Evolutionary conservation across 768 basidiomycete species (phyloP).

Genomic region (Naganishia onofrii): DNA sequence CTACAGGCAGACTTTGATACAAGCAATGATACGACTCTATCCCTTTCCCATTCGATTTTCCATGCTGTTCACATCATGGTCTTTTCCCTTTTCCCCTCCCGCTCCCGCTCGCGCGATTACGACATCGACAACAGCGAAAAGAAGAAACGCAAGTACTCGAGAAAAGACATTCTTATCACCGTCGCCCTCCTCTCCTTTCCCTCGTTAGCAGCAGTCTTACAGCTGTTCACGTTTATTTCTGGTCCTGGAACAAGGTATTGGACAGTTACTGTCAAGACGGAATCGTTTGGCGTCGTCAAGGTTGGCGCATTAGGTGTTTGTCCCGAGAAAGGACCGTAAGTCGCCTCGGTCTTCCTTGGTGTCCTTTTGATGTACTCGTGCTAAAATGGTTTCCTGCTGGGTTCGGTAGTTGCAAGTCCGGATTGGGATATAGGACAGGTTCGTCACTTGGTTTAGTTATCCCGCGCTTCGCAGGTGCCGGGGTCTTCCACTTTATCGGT

Average conservation of each 20-base stretch:
- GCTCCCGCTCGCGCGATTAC: too few species aligned
- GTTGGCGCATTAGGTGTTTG: slow-evolving; percentile 1
- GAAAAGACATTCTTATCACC: neutral
- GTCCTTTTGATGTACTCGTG: neutral
- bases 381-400: neutral
- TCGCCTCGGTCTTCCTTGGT: neutral
- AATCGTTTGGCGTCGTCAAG: neutral
- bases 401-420: neutral
- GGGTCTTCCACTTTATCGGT: slow-evolving; percentile 6
- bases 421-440: neutral
- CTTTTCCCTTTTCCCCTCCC: too few species aligned
- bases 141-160: neutral
- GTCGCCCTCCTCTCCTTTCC: neutral
- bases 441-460: neutral
- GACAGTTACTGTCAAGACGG: neutral
- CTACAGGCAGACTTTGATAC: too few species aligned
- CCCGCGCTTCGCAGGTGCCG: neutral
- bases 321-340: neutral
- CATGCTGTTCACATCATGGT: too few species aligned
- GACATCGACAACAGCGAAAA: too few species aligned
- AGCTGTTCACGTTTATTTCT: slow-evolving; percentile 11
- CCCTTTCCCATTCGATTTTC: too few species aligned
- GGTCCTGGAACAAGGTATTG: slow-evolving; percentile 9
- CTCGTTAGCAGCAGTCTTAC: neutral
- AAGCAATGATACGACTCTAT: too few species aligned